phyloP scores from a whole-genome alignment of 768 basidiomycete species.

The Lactifluus echinatus region DNA sequence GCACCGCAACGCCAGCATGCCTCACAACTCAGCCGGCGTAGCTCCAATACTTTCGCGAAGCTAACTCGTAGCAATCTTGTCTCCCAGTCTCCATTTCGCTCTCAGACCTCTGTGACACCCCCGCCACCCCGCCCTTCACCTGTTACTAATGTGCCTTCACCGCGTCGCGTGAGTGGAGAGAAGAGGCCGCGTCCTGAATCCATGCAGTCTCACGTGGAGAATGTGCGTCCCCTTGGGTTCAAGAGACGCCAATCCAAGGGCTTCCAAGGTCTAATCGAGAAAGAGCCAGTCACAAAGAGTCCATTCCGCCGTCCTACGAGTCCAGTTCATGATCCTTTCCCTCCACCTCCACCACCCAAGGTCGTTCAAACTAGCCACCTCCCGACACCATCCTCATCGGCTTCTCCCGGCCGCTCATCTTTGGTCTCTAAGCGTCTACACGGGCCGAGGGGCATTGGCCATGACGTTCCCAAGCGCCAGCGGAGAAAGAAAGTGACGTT shows the following conservation, averaged over 20 bases:
- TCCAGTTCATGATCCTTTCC: slow-evolving; percentile 22
- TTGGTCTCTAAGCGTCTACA: slow-evolving; percentile 66
- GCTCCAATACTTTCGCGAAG: slow-evolving; percentile 73
- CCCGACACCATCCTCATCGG: slow-evolving; percentile 24
- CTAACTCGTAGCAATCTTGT: slow-evolving; percentile 72
- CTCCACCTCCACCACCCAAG: slow-evolving; percentile 18
- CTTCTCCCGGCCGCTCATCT: slow-evolving; percentile 55
- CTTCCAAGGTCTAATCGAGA: slow-evolving; percentile 64
- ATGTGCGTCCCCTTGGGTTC: slow-evolving; percentile 59
- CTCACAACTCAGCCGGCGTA: slow-evolving; percentile 54
- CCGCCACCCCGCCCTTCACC: slow-evolving; percentile 25
- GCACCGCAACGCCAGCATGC: slow-evolving; percentile 30
- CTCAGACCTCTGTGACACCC: slow-evolving; percentile 46
- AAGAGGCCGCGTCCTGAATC: slow-evolving; percentile 68
- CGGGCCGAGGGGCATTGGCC: slow-evolving; percentile 56
- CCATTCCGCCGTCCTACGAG: slow-evolving; percentile 48
- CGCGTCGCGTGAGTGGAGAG: slow-evolving; percentile 63
- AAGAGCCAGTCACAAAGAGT: slow-evolving; percentile 74
- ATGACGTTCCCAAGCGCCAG: slow-evolving; percentile 30
- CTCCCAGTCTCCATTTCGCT: slow-evolving; percentile 80
- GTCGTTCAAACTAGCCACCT: slow-evolving; percentile 9
- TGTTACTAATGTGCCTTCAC: slow-evolving; percentile 28
- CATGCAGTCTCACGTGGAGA: slow-evolving; percentile 63
- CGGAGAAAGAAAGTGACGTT: slow-evolving; percentile 75
- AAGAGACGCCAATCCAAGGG: slow-evolving; percentile 71